Evolutionary conservation across 176 grass and related monocot species (phyloP).

Genomic region (Oryza rufipogon): DNA sequence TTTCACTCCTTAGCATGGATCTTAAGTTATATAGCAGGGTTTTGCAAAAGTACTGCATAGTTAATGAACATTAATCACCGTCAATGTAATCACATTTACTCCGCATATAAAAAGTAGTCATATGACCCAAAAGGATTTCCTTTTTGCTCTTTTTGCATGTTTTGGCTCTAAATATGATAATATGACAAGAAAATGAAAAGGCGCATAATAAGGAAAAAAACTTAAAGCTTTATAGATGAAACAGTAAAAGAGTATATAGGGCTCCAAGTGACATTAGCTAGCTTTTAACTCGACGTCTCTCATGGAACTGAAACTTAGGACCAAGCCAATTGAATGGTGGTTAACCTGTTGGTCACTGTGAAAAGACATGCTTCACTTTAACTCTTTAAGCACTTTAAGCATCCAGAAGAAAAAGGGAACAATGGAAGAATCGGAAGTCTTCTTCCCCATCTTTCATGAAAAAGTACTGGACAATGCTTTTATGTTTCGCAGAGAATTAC

Average conservation of each 20-base stretch:
- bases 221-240: constrained; percentile 1
- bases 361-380: constrained; percentile 5
- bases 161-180: background rate
- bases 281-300: constrained; percentile 2
- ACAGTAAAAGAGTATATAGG: background rate
- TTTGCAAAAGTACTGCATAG: constrained; percentile 1
- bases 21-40: background rate
- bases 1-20: background rate
- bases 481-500: background rate
- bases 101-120: background rate
- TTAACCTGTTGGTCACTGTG: background rate
- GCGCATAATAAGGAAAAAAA: background rate
- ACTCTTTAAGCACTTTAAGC: background rate
- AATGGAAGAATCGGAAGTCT: background rate
- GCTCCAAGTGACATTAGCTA: background rate
- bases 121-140: background rate
- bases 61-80: background rate
- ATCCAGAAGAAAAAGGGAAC: background rate
- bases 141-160: background rate
- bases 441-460: background rate
- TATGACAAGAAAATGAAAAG: background rate
- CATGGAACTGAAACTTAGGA: constrained; percentile 10
- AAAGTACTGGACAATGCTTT: background rate
- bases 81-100: background rate
- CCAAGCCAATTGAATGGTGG: background rate